Evolutionary conservation across 2,329 filamentous ascomycete genomes (phyloP).

Genomic region (Zelopaecilomyces penicillatus): DNA sequence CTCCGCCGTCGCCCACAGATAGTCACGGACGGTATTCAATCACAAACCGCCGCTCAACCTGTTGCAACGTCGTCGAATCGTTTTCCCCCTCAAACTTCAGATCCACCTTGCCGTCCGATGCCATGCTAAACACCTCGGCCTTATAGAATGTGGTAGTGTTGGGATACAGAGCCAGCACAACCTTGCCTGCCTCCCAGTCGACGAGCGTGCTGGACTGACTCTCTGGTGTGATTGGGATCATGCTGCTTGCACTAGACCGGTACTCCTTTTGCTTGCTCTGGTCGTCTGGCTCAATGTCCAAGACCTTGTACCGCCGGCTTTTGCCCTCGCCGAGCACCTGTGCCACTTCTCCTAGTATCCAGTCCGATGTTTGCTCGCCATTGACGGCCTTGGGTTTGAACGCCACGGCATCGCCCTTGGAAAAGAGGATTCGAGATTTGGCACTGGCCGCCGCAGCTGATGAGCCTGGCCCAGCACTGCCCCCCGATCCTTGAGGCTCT

Average conservation of each 20-base stretch:
- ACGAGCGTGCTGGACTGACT: constrained; percentile 40
- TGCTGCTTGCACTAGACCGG: constrained; percentile 61
- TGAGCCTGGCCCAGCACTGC: constrained; percentile 13
- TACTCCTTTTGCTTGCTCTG: constrained; percentile 60
- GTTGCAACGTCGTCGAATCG: constrained; percentile 62
- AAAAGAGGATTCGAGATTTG: constrained; percentile 47
- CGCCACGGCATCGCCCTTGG: constrained; percentile 56
- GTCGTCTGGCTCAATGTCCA: constrained; percentile 70
- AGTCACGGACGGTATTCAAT: constrained; percentile 54
- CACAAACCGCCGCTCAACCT: constrained; percentile 68
- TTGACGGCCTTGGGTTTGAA: constrained; percentile 51
- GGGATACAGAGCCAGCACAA: constrained; percentile 70
- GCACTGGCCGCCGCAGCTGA: constrained; percentile 14
- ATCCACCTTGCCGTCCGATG: constrained; percentile 46
- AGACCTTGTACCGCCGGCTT: constrained; percentile 68
- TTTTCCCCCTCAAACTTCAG: constrained; percentile 76
- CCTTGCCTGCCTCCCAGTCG: constrained; percentile 58
- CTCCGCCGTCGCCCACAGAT: too few species aligned
- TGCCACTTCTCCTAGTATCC: constrained; percentile 72
- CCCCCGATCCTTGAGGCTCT: constrained; percentile 41
- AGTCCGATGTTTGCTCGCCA: constrained; percentile 44
- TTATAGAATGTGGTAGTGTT: constrained; percentile 82
- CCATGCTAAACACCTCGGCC: constrained; percentile 68
- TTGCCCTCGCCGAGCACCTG: constrained; percentile 69
- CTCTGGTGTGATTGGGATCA: constrained; percentile 65